Evolutionary conservation across 2,329 filamentous ascomycete species (phyloP), one percentile per base, ranked within the genome.

Genomic region (Alternaria gansuensis): DNA sequence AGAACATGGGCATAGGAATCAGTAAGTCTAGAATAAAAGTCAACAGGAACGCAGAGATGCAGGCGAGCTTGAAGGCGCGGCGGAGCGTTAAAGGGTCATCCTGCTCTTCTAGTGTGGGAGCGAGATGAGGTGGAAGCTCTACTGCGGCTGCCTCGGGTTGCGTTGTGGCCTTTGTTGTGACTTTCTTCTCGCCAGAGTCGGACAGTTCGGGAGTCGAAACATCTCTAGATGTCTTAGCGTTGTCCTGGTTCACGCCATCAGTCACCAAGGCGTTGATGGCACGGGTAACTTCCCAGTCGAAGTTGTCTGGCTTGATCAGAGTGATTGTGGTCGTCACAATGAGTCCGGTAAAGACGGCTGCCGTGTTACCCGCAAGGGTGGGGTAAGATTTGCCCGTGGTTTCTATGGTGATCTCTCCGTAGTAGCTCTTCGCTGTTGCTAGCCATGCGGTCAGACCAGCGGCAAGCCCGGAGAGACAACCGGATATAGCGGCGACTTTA

Each of bases 1-100:
- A 76, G 64, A 80, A 81, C 66, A 81, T 78, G 3, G 78, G 77
- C 63, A 80, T 78, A 0, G 78, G 78, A 1, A 78, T 57, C 7
- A 80, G 64, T 45, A 81, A 76, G 58, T 79, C 78, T 58, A 81
- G 66, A 39, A 77, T 62, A 54, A 80, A 72, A 26, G 79, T 79
- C 5, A 80, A 49, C 9, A 77, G 50, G 50, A 77, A 77, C 1
- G 77, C 76, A 2, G 69, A 70, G 26, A 77, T 70, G 52, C 74
- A 75, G 3, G 78, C 78, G 48, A 77, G 60, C 45, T 76, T 77
- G 62, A 79, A 78, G 0, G 78, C 76, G 9, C 72, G 63, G 11
- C 69, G 70, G 31, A 76, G 63, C 46, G 71, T 63, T 39, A 62
- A 53, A 24, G 77, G 70, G 51, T 76, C 63, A 41, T 79, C 75